Base-by-base conservation (phyloP, 495 filamentous ascomycete genomes). In the Penicillium canescens region DNA sequence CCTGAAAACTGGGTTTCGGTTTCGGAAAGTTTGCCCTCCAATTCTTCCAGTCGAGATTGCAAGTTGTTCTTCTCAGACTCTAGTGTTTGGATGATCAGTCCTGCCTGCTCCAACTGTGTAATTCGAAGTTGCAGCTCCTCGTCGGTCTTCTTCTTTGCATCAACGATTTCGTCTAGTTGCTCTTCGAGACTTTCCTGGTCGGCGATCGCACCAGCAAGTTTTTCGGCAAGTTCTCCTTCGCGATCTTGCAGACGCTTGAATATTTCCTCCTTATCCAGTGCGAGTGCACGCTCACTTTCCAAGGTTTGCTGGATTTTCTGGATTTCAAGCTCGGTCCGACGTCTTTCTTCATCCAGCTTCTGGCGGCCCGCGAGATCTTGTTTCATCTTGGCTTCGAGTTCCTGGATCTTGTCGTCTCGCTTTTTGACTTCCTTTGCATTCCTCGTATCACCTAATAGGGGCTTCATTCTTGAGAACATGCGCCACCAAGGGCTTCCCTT, bases 231-330 rank as follows among this genome's bases (percentile, higher is more conserved):
- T 62, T 97, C 92, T 4, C 86, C 83, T 66, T 98, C 94, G 21
- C 93, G 85, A 34, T 87, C 67, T 63, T 96, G 93, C n/a, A 97
- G 78, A 14, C 95, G 82, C 65, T 92, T 94, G 76, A 97, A 97
- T 35, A 99, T 98, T 56, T 98, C 94, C 58, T 99, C 95, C 65
- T 98, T 99, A 68, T 99, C 95, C 7, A 99, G 76, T 0, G 95
- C 95, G 26, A 99, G 76, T 18, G 92, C 89, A 48, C 95, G 85
- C 71, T 99, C 95, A 54, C 92, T 96, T 70, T 99, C 95, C 9
- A 99, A 74, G 1, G 88, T 95, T 54, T 97, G 88, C 61, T 96
- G 91, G 31, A 97, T 87, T 16, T 89, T 85, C 56, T 92, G 86
- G 46, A 97, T 83, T 63, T 98, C 94, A 18, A 85, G 77, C 51